These are phyloP conservation scores for Areca catechu DNA, from an alignment of 176 grass and related monocot genomes.

Conservation along the genomic window DNA sequence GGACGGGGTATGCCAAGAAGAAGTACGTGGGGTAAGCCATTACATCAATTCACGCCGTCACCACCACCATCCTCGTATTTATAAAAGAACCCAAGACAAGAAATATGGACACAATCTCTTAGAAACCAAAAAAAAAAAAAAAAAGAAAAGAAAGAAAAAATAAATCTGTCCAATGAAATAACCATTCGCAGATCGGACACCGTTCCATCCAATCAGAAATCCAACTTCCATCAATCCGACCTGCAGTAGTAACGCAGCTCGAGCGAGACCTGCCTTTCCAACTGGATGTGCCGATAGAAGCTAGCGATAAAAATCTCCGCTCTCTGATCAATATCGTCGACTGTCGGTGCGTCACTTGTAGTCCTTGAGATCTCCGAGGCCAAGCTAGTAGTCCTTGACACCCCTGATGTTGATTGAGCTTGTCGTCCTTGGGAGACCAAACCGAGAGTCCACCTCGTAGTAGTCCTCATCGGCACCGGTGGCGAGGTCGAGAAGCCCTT, in stretches of 20 bases:
- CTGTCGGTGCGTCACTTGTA: conserved; percentile 6
- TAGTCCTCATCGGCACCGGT: neutral
- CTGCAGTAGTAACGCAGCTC: conserved; percentile 40
- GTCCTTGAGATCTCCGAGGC: conserved; percentile 17
- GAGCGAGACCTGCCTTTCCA: conserved; percentile 82
- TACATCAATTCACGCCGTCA: too few species aligned
- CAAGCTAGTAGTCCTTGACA: conserved; percentile 35
- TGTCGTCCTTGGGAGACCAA: neutral
- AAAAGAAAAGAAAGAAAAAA: too few species aligned
- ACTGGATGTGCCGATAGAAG: conserved; percentile 49
- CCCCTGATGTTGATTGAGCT: neutral
- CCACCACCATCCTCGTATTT: too few species aligned
- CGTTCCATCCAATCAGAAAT: too few species aligned
- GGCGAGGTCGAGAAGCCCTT: conserved; percentile 42
- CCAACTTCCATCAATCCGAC: neutral
- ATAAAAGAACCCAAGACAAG: too few species aligned
- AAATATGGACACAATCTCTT: too few species aligned
- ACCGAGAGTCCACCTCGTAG: neutral
- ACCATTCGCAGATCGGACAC: too few species aligned
- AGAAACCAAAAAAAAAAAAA: too few species aligned
- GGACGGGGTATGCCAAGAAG: too few species aligned
- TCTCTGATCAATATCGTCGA: conserved; percentile 40
- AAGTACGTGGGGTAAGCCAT: too few species aligned
- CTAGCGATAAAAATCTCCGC: conserved; percentile 56
- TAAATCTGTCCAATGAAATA: too few species aligned